Conservation (phyloP, 352 stramenopile species). For the Phytophthora idaei region DNA sequence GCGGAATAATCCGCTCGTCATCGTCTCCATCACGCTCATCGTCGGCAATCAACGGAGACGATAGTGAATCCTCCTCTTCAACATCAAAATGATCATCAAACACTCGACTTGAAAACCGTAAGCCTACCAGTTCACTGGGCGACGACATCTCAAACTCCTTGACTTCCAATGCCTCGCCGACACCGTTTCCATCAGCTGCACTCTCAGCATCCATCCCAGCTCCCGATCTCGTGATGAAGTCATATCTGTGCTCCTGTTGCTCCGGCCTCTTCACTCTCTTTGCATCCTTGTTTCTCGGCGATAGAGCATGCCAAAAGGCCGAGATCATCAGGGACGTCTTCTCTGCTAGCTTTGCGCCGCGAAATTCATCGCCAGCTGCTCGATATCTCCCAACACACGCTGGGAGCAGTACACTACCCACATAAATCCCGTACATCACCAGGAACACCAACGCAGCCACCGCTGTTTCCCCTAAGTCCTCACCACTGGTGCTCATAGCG, state of each 20-base stretch:
- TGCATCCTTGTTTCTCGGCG: conserved; percentile 31
- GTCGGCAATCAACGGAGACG: conserved; percentile 65
- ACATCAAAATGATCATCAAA: conserved; percentile 73
- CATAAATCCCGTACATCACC: conserved; percentile 60
- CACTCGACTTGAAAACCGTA: conserved; percentile 50
- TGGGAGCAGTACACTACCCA: conserved; percentile 60
- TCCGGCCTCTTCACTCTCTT: conserved; percentile 15
- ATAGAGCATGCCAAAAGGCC: conserved; percentile 80
- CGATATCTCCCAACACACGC: conserved; percentile 50
- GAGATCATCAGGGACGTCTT: conserved; percentile 53
- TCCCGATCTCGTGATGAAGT: conserved; percentile 49
- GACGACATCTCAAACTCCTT: conserved; percentile 35
- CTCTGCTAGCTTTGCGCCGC: conserved; percentile 15
- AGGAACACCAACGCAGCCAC: conserved; percentile 53
- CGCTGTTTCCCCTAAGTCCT: conserved; percentile 26
- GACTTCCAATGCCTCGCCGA: conserved; percentile 3
- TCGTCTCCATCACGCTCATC: conserved; percentile 37
- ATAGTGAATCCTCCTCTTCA: conserved; percentile 54
- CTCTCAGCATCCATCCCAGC: conserved; percentile 23
- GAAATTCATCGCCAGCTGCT: conserved; percentile 16
- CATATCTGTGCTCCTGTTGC: conserved; percentile 38
- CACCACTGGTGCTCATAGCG: conserved; percentile 20
- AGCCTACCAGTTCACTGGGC: conserved; percentile 12
- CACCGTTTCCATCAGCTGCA: conserved; percentile 1
- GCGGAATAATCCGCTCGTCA: conserved; percentile 48